A percentile compares a stretch with the other conserved stretches of the same genome.
Conservation (phyloP, 306 rosid species). For the Begonia masoniana region DNA sequence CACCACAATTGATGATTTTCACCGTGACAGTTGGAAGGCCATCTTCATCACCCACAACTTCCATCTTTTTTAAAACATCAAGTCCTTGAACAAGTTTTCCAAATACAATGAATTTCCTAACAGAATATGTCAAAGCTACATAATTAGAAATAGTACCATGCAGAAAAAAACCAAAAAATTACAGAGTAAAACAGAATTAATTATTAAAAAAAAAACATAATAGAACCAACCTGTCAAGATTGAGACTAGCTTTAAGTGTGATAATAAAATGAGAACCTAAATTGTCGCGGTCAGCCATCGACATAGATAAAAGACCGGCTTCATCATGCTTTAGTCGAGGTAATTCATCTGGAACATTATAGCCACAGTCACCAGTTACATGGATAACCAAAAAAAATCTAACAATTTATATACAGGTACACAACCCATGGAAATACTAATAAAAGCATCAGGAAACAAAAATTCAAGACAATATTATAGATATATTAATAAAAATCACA, state of each 20-base stretch:
- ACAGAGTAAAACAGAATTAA: background rate
- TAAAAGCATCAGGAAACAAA: background rate
- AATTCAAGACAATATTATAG: background rate
- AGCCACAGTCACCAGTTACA: background rate
- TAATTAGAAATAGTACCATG: background rate
- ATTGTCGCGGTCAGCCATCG: conserved; percentile 60
- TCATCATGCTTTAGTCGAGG: conserved; percentile 74
- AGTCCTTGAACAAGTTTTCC: conserved; percentile 82
- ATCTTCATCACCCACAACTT: conserved; percentile 63
- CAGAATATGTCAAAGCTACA: conserved; percentile 5
- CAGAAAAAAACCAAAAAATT: background rate
- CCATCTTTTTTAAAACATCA: conserved; percentile 58
- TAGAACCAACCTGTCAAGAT: conserved; percentile 64
- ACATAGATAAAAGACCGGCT: conserved; percentile 71
- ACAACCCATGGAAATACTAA: background rate
- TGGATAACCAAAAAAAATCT: no score
- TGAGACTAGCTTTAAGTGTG: conserved; percentile 67
- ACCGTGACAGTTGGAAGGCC: conserved; percentile 81
- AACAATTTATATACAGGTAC: no score
- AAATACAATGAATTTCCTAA: conserved; percentile 81
- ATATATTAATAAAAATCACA: background rate
- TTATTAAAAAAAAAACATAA: no score
- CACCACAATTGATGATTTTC: conserved; percentile 83
- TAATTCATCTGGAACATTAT: conserved; percentile 52
- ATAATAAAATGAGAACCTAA: conserved; percentile 79